Conservation (phyloP, 176 grass and related monocot genomes). For the Cenchrus purpureus region DNA sequence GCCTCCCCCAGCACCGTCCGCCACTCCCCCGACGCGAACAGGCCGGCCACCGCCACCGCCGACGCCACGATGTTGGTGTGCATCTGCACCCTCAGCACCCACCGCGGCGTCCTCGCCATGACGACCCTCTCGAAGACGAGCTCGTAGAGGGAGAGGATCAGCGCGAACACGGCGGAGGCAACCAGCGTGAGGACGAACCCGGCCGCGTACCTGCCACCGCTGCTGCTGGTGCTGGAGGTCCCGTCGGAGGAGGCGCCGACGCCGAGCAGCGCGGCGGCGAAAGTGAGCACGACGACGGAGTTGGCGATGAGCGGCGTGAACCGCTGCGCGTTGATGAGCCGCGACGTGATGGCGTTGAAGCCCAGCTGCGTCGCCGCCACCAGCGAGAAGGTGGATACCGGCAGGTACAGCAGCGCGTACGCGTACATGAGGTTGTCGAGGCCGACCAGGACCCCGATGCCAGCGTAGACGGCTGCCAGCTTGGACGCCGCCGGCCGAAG, state of each 20-base stretch:
- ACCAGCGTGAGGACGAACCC: constrained; percentile 68
- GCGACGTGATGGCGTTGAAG: constrained; percentile 77
- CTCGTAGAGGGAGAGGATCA: constrained; percentile 71
- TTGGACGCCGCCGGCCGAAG: constrained; percentile 36
- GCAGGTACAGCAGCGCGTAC: constrained; percentile 69
- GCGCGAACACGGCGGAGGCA: constrained; percentile 60
- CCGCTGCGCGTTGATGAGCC: constrained; percentile 71
- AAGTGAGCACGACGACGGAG: constrained; percentile 76
- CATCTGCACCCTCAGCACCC: constrained; percentile 46
- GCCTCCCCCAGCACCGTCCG: constrained; percentile 47
- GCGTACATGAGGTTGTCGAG: constrained; percentile 82
- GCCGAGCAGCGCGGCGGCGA: constrained; percentile 65
- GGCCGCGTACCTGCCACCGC: constrained; percentile 42
- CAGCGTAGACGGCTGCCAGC: constrained; percentile 48
- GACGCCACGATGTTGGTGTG: constrained; percentile 43
- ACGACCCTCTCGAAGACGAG: constrained; percentile 59
- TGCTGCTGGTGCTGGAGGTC: constrained; percentile 5
- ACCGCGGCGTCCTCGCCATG: constrained; percentile 37
- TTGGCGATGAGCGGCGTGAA: constrained; percentile 69
- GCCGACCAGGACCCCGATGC: constrained; percentile 53
- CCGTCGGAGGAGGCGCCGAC: constrained; percentile 46
- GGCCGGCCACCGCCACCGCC: constrained; percentile 36
- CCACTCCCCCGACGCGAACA: constrained; percentile 61
- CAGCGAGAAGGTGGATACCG: constrained; percentile 84
- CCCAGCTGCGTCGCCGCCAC: constrained; percentile 67